Evolutionary conservation across 768 basidiomycete species (phyloP).

Genomic region (Tremella yokohamensis): DNA sequence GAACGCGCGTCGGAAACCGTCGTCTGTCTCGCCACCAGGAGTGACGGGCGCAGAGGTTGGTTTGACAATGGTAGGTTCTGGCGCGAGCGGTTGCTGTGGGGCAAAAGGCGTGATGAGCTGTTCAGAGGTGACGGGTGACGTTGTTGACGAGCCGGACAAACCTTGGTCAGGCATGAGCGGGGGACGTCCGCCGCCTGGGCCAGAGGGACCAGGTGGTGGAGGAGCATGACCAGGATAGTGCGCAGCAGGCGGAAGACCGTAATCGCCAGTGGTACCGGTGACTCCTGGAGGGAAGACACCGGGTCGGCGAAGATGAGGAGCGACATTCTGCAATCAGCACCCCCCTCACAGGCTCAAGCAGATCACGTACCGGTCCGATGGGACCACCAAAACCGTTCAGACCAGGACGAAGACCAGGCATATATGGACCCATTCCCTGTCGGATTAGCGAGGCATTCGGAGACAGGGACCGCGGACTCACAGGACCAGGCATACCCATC

Average conservation of each 20-base stretch:
- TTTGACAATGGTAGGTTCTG: slow-evolving; percentile 10
- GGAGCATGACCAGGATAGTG: slow-evolving; percentile 30
- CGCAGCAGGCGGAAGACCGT: slow-evolving; percentile 46
- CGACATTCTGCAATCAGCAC: slow-evolving; percentile 37
- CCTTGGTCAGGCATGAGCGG: slow-evolving; percentile 31
- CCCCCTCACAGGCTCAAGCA: not conserved
- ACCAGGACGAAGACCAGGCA: slow-evolving; percentile 48
- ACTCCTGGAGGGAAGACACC: slow-evolving; percentile 49
- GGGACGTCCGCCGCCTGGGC: slow-evolving; percentile 9
- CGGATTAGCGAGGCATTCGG: slow-evolving; percentile 3
- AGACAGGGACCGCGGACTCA: slow-evolving; percentile 11
- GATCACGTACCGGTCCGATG: slow-evolving; percentile 40
- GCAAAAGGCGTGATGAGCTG: slow-evolving; percentile 32
- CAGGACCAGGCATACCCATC: slow-evolving; percentile 46
- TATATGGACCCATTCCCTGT: slow-evolving; percentile 49
- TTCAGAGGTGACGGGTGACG: slow-evolving; percentile 23
- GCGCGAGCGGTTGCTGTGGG: not conserved
- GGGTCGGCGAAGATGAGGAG: slow-evolving; percentile 43
- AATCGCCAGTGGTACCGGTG: slow-evolving; percentile 36
- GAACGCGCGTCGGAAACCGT: slow-evolving; percentile 39
- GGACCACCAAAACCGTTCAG: slow-evolving; percentile 48
- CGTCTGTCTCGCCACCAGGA: slow-evolving; percentile 17
- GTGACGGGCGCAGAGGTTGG: slow-evolving; percentile 8
- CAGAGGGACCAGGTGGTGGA: slow-evolving; percentile 22
- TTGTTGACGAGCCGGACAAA: slow-evolving; percentile 32